Conservation (phyloP, 176 grass and related monocot genomes). For the Cocos nucifera region DNA sequence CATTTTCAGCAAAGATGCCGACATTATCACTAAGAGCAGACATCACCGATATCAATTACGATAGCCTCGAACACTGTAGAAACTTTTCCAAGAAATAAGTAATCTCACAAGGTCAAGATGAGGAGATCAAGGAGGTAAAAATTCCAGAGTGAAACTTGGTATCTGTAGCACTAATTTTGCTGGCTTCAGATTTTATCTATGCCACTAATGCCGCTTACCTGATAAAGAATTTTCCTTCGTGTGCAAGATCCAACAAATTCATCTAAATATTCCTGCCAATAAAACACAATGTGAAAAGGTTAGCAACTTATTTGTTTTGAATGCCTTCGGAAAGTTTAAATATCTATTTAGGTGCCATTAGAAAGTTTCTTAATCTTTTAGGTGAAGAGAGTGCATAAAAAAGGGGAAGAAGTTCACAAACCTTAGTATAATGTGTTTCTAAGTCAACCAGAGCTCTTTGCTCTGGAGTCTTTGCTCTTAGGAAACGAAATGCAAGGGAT, state of each 20-base stretch:
- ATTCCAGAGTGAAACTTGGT: no score
- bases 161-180: no score
- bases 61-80: no score
- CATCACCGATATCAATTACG: background rate
- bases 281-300: constrained; percentile 5
- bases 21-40: background rate
- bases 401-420: constrained; percentile 10
- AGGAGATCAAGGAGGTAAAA: no score
- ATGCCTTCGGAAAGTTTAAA: background rate
- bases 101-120: background rate
- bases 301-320: background rate
- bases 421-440: constrained; percentile 77
- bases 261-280: constrained; percentile 57
- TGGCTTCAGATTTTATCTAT: no score
- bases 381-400: background rate
- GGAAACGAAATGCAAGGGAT: constrained; percentile 51
- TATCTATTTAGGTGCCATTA: no score
- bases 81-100: background rate
- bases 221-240: constrained; percentile 56
- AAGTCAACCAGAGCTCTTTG: constrained; percentile 64
- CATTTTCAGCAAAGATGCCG: no score
- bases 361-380: no score
- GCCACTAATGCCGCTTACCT: constrained; percentile 25
- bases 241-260: constrained; percentile 51
- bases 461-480: constrained; percentile 66